Evolutionary conservation across 495 filamentous ascomycete genomes (phyloP).

Genomic region (Hyaloscypha bicolor): DNA sequence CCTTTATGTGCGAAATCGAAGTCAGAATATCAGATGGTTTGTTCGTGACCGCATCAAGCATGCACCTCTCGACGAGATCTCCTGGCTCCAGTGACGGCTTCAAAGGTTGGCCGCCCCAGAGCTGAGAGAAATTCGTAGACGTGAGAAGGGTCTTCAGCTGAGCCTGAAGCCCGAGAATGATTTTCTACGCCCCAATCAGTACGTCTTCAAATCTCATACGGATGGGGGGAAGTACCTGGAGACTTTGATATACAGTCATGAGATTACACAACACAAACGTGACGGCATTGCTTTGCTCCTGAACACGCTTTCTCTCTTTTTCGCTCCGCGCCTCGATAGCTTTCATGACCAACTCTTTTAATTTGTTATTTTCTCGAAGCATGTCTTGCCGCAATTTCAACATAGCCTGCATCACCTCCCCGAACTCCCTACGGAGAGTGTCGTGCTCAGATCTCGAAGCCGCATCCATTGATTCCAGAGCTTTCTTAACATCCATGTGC

Average conservation of each 20-base stretch:
- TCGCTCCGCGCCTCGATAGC: not conserved
- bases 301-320: not conserved
- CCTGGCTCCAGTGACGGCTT: conserved; percentile 1
- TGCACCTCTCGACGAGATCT: conserved; percentile 2
- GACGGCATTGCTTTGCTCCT: conserved; percentile 2
- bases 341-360: not conserved
- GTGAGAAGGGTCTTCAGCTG: not conserved
- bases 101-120: not conserved
- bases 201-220: not conserved
- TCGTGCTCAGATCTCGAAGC: not conserved
- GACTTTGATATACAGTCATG: conserved; percentile 1
- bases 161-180: conserved; percentile 2
- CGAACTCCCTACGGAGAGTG: not conserved
- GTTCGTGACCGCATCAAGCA: conserved; percentile 1
- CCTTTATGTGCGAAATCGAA: conserved; percentile 1
- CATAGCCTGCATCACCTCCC: conserved; percentile 2
- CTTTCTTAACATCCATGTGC: not conserved
- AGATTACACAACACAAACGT: not conserved
- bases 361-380: conserved; percentile 2
- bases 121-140: not conserved
- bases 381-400: not conserved
- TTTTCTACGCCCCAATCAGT: not conserved
- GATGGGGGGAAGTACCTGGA: not conserved
- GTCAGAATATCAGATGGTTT: conserved; percentile 3
- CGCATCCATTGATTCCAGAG: not conserved